A percentile compares a stretch with the other conserved stretches of the same genome.
Evolutionary conservation across 73 alveolate genomes (phyloP).

Genomic region (Diophrys sp.): DNA sequence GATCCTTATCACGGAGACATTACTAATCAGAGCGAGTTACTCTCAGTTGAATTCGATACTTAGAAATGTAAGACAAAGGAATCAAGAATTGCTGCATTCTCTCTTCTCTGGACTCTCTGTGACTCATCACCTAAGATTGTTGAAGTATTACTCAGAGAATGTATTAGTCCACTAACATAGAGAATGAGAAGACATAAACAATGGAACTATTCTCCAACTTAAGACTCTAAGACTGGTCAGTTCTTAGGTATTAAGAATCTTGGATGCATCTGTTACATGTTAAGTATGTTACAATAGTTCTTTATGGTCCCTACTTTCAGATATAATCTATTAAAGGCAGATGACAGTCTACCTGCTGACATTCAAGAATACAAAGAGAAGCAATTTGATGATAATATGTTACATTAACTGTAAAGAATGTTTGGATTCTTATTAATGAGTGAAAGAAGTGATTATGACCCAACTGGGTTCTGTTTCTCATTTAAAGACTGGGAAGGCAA

Average conservation of each 20-base stretch:
- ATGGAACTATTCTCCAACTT: constrained; percentile 79
- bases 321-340: constrained; percentile 86
- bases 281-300: constrained; percentile 94
- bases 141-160: constrained; percentile 29
- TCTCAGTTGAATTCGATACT: neutral
- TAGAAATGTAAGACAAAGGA: constrained; percentile 38
- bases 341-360: constrained; percentile 64
- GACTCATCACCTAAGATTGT: constrained; percentile 39
- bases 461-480: constrained; percentile 87
- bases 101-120: constrained; percentile 37
- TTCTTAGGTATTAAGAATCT: constrained; percentile 85
- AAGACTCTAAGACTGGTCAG: constrained; percentile 57
- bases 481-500: constrained; percentile 96
- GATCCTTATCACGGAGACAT: neutral
- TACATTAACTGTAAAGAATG: constrained; percentile 91
- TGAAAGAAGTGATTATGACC: constrained; percentile 92
- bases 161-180: constrained; percentile 39
- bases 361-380: constrained; percentile 46
- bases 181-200: constrained; percentile 55
- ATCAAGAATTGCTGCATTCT: constrained; percentile 48
- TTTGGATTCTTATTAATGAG: constrained; percentile 89
- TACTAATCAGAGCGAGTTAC: constrained; percentile 7
- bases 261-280: constrained; percentile 96
- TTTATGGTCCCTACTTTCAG: constrained; percentile 93
- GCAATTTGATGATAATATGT: constrained; percentile 88